phyloP scores from a whole-genome alignment of 2,329 filamentous ascomycete genomes.

The Eutypa lata region DNA sequence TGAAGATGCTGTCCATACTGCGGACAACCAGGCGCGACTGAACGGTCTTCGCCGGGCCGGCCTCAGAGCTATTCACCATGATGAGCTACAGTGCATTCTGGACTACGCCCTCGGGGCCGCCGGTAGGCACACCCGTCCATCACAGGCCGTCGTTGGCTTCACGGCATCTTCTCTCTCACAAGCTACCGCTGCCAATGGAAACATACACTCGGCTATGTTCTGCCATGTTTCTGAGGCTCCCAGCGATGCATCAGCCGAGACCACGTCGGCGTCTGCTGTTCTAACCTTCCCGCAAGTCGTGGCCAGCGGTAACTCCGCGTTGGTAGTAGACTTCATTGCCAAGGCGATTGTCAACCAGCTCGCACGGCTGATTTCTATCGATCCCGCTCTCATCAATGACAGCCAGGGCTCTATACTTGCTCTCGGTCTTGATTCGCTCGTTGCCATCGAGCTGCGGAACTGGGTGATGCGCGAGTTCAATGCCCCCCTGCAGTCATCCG shows the following conservation, averaged over 20 bases:
- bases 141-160: constrained; percentile 9
- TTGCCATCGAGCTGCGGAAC: constrained; percentile 9
- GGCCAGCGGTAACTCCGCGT: constrained; percentile 1
- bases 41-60: constrained; percentile 6
- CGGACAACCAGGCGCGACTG: constrained; percentile 2
- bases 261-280: background rate
- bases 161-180: constrained; percentile 4
- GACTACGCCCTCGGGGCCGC: constrained; percentile 6
- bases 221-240: constrained; percentile 1
- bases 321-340: constrained; percentile 3
- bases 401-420: constrained; percentile 4
- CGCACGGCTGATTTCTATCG: constrained; percentile 8
- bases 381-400: constrained; percentile 2
- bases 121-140: background rate
- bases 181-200: constrained; percentile 4
- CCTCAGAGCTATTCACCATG: constrained; percentile 1
- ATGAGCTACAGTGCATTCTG: constrained; percentile 6
- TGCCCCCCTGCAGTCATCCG: constrained; percentile 7
- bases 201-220: constrained; percentile 9
- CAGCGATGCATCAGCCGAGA: background rate
- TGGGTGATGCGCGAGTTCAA: constrained; percentile 9
- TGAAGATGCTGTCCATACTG: constrained; percentile 9
- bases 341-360: constrained; percentile 3
- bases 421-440: constrained; percentile 6
- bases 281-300: constrained; percentile 1